Conservation (phyloP, 805 yeast genomes). For the Ogataea paraovalis region DNA sequence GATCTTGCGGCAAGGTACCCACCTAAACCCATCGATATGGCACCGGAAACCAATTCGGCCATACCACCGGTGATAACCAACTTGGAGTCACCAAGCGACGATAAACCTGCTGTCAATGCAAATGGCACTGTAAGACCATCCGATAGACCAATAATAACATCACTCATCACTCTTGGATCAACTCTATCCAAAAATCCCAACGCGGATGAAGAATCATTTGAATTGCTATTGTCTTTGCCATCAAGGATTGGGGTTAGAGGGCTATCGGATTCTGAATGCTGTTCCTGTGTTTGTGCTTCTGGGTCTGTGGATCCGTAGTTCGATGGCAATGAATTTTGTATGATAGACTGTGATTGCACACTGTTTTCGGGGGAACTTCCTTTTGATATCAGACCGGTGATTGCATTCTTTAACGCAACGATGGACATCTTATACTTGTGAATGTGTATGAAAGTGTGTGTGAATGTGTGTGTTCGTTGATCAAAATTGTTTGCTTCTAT, state of each 20-base stretch:
- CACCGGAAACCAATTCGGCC: conserved; percentile 96
- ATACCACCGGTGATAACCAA: conserved; percentile 96
- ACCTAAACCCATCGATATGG: conserved; percentile 97
- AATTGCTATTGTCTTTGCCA: conserved; percentile 3
- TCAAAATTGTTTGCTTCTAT: too few species aligned
- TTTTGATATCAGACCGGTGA: neutral
- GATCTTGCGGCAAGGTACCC: conserved; percentile 94
- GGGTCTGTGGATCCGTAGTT: conserved; percentile 12
- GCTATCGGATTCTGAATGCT: neutral
- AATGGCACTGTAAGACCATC: conserved; percentile 99
- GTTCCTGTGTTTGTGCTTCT: conserved; percentile 10
- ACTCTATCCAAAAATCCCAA: conserved; percentile 44
- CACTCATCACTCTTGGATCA: conserved; percentile 93
- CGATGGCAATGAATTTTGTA: neutral
- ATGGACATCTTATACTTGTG: conserved; percentile 9
- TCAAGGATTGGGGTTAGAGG: conserved; percentile 1
- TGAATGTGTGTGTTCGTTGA: neutral
- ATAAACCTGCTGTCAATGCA: conserved; percentile 94
- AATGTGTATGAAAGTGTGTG: neutral
- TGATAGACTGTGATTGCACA: neutral
- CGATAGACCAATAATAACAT: conserved; percentile 85
- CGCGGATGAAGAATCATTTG: conserved; percentile 1
- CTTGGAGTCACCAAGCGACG: conserved; percentile 83
- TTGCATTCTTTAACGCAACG: conserved; percentile 13
- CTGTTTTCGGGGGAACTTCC: neutral